Conservation (phyloP, 2,329 filamentous ascomycete species). For the Sporothrix pseudoabietina region DNA sequence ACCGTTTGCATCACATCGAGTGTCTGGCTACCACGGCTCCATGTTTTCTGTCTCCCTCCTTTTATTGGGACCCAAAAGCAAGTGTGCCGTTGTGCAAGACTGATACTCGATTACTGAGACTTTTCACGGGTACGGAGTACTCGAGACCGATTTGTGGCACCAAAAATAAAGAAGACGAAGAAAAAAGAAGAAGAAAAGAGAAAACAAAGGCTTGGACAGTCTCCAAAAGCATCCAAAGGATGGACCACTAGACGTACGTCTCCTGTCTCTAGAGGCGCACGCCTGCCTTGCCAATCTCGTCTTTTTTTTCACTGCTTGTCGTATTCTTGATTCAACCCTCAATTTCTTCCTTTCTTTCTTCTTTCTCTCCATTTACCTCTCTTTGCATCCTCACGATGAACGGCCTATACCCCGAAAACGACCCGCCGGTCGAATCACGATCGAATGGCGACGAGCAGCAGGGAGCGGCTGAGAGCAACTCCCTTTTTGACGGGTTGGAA, state of each 20-base stretch:
- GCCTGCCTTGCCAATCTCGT: background rate
- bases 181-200: background rate
- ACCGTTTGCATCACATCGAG: background rate
- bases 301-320: background rate
- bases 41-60: background rate
- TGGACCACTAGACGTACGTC: slow-evolving; percentile 5
- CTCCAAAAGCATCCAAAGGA: background rate
- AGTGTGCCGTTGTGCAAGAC: background rate
- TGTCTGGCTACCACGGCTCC: background rate
- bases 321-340: background rate
- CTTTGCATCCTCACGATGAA: slow-evolving; percentile 1
- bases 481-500: slow-evolving; percentile 18
- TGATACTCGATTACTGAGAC: background rate
- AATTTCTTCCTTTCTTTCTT: background rate
- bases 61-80: background rate
- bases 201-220: background rate
- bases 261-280: background rate
- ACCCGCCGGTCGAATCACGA: background rate
- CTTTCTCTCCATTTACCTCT: background rate
- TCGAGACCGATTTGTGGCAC: background rate
- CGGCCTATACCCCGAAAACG: background rate
- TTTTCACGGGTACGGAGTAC: background rate
- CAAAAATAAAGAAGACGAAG: too few species aligned
- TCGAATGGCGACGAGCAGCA: background rate
- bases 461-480: background rate